phyloP scores from a whole-genome alignment of 2,329 filamentous ascomycete species.

The Hortaea werneckii region DNA sequence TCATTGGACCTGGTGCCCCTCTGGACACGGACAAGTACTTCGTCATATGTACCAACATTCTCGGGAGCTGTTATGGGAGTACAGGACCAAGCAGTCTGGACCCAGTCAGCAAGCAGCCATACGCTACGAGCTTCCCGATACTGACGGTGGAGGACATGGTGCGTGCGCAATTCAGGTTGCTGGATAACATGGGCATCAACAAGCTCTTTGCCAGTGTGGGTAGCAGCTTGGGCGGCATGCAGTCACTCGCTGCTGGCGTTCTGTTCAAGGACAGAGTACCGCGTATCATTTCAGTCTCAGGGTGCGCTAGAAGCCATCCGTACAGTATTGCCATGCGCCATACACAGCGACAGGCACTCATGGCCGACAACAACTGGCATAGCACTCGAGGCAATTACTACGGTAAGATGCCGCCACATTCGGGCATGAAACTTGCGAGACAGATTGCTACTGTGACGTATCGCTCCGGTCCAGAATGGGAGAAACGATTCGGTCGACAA shows the following conservation, averaged over 20 bases:
- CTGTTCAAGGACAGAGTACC: constrained; percentile 74
- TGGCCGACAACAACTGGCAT: constrained; percentile 95
- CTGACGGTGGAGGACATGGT: constrained; percentile 98
- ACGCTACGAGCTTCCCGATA: constrained; percentile 91
- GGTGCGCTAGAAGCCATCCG: constrained; percentile 86
- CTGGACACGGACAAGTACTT: constrained; percentile 88
- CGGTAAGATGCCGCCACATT: constrained; percentile 74
- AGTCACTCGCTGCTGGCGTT: constrained; percentile 77
- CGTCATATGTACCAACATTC: constrained; percentile 90
- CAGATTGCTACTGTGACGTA: constrained; percentile 98
- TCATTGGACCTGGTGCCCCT: constrained; percentile 78
- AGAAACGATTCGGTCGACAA: constrained; percentile 80
- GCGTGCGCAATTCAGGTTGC: constrained; percentile 78
- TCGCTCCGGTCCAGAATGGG: constrained; percentile 93
- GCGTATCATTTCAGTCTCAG: constrained; percentile 78
- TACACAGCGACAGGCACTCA: constrained; percentile 91
- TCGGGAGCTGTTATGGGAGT: constrained; percentile 91
- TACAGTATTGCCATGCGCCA: constrained; percentile 99
- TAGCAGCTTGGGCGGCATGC: constrained; percentile 98
- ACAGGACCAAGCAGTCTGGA: constrained; percentile 85
- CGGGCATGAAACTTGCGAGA: constrained; percentile 93
- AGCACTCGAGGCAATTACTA: constrained; percentile 76
- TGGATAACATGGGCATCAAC: constrained; percentile 66
- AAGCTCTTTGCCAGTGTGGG: constrained; percentile 87
- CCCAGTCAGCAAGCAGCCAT: constrained; percentile 75